Base-by-base conservation (phyloP, 306 rosid species). In the Cucurbita moschata region DNA sequence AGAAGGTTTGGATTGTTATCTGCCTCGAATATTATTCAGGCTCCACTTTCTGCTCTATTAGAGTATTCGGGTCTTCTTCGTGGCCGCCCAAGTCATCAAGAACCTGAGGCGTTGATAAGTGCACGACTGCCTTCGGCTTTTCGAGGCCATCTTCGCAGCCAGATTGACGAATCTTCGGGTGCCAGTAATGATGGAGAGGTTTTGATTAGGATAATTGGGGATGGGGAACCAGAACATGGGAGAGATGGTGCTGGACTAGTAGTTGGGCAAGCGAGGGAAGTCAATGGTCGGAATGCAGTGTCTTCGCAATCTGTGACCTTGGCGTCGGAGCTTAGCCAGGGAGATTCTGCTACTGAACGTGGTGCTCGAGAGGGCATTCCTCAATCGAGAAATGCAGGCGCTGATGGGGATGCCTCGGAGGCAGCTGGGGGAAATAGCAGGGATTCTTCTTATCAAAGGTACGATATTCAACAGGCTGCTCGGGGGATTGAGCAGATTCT, bases 381-480 rank as follows among this genome's bases (percentile, higher is more conserved):
- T 0, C 84, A 86, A 61, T 56, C 88, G 1, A 16, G 55, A 15
- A 82, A 72, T 65, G 85, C 76, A 19, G 70, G 72, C 65, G 38
- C 80, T 18, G 88, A 78, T 56, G 86, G 84, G 7, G 96, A 83
- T 76, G 77, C 79, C 4, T 84, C 76, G 23, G 88, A 83, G 8
- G 96, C 82, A 8, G 82, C 65, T 66, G 89, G 86, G 60, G 71
- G 84, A 3, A 87, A 84, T 80, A 87, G 84, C 64, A 90, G 99
- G 84, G 99, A 95, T 76, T 91, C 99, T 63, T 88, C 99, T 30
- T 95, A 91, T 81, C 97, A 89, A 77, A 88, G 99, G 80, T 95
- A 95, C 14, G 99, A 95, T 71, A 91, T 95, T 84, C 99, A 95
- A 79, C 99, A 95, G 87, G 99, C 91, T 13, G 96, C 99, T 53